Percentiles rank a stretch among this genome's conserved stretches.
Conservation (phyloP, 352 stramenopile genomes). For the Phytopythium boreale region DNA sequence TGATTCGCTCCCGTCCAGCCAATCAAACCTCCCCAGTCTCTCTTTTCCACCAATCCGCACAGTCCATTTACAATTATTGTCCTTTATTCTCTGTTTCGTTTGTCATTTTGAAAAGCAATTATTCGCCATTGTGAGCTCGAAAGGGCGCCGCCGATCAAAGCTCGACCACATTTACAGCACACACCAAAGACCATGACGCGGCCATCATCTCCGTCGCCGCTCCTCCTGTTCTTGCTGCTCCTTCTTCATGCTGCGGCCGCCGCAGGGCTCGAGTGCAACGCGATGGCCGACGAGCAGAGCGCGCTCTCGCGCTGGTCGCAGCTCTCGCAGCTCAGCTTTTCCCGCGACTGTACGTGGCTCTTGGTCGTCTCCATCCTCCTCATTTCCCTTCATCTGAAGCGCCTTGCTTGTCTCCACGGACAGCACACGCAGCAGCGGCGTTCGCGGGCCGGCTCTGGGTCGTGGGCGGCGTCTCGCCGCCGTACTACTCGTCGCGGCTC, state of each 20-base stretch:
- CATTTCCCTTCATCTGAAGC: constrained; percentile 1
- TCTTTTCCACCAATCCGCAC: not conserved
- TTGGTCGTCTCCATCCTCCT: not conserved
- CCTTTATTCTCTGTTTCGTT: not conserved
- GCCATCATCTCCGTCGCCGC: not conserved
- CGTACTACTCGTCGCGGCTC: constrained; percentile 74
- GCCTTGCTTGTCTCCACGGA: not conserved
- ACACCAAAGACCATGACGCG: not conserved
- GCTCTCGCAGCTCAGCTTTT: constrained; percentile 52
- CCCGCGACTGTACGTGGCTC: constrained; percentile 49
- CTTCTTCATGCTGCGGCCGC: constrained; percentile 5
- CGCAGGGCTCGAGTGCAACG: constrained; percentile 42
- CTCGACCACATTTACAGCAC: too few species aligned
- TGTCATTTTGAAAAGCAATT: not conserved
- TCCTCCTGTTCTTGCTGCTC: not conserved
- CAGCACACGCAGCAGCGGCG: constrained; percentile 61
- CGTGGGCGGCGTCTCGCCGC: constrained; percentile 65
- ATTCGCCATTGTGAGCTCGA: not conserved
- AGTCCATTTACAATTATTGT: not conserved
- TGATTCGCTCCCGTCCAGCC: not conserved
- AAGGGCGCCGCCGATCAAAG: not conserved
- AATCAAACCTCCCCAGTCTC: not conserved
- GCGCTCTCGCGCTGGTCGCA: constrained; percentile 47
- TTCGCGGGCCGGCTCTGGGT: constrained; percentile 68
- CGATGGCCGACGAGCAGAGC: constrained; percentile 39